phyloP scores from a whole-genome alignment of 2,329 filamentous ascomycete species.

The Verticillium nubilum region DNA sequence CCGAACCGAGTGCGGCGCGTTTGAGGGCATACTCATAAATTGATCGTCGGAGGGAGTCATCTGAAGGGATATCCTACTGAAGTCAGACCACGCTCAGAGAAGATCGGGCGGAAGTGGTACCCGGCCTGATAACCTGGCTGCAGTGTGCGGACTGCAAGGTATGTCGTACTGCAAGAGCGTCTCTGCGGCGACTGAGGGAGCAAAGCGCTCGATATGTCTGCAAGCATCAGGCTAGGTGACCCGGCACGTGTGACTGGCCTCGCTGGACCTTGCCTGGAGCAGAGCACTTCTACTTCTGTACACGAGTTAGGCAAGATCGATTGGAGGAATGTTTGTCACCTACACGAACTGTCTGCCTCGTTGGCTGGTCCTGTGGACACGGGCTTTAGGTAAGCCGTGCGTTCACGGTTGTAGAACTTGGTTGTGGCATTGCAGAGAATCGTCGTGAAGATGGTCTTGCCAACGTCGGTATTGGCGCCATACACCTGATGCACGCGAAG shows the following conservation, averaged over 20 bases:
- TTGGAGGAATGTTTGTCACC: not conserved
- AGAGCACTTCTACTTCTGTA: not conserved
- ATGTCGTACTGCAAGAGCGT: constrained; percentile 69
- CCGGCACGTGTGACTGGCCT: not conserved
- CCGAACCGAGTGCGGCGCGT: constrained; percentile 35
- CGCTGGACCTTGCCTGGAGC: not conserved
- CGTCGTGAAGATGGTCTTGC: constrained; percentile 77
- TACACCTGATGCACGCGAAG: constrained; percentile 70
- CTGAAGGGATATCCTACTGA: constrained; percentile 41
- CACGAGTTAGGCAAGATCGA: not conserved
- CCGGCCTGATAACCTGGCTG: constrained; percentile 45
- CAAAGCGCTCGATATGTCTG: constrained; percentile 60
- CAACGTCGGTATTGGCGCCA: constrained; percentile 78
- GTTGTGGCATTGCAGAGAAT: constrained; percentile 60
- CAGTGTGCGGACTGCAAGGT: constrained; percentile 73
- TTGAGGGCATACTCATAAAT: constrained; percentile 39
- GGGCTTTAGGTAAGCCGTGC: constrained; percentile 68
- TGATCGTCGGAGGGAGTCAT: constrained; percentile 42
- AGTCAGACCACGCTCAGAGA: not conserved
- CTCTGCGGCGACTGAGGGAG: constrained; percentile 38
- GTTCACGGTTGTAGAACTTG: constrained; percentile 36
- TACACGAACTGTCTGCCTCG: constrained; percentile 67
- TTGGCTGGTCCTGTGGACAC: constrained; percentile 68
- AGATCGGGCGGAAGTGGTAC: constrained; percentile 19
- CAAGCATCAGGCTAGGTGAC: not conserved